phyloP scores from a whole-genome alignment of 2,329 filamentous ascomycete genomes.

The Immersiporthe knoxdaviesiana region DNA sequence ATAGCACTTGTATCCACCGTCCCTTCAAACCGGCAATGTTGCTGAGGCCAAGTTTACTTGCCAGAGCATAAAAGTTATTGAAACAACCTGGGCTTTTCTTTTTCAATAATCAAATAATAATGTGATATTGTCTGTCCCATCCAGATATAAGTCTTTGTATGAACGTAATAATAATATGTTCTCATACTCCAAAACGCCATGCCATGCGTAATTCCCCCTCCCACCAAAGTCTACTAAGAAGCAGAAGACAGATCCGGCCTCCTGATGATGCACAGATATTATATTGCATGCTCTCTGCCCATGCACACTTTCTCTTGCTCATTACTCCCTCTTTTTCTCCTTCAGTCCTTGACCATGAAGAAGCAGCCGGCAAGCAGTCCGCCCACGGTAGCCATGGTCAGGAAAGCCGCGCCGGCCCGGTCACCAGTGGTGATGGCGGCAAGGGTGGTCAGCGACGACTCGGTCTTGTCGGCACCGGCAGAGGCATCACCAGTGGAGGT shows the following conservation, averaged over 20 bases:
- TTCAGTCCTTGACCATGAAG: constrained; percentile 30
- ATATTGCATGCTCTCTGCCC: too few species aligned
- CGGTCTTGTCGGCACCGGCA: constrained; percentile 21
- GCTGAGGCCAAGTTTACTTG: too few species aligned
- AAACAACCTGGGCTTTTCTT: too few species aligned
- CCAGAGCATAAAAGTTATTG: too few species aligned
- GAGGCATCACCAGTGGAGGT: constrained; percentile 23
- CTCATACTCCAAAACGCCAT: constrained; percentile 4
- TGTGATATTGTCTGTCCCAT: not conserved
- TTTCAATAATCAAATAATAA: too few species aligned
- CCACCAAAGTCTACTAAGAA: not conserved
- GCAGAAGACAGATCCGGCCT: not conserved
- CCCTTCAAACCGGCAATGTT: not conserved
- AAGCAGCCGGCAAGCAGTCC: constrained; percentile 23
- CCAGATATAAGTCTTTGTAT: not conserved
- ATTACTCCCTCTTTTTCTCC: not conserved
- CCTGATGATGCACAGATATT: not conserved
- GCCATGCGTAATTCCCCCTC: not conserved
- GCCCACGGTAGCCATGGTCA: constrained; percentile 26
- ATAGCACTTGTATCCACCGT: not conserved
- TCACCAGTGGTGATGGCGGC: constrained; percentile 25
- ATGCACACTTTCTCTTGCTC: too few species aligned
- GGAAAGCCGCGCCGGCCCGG: constrained; percentile 23
- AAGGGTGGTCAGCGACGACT: constrained; percentile 20
- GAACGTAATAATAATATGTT: not conserved